Evolutionary conservation across 768 basidiomycete species (phyloP).

Genomic region (Boletus rufocinnamomeus): DNA sequence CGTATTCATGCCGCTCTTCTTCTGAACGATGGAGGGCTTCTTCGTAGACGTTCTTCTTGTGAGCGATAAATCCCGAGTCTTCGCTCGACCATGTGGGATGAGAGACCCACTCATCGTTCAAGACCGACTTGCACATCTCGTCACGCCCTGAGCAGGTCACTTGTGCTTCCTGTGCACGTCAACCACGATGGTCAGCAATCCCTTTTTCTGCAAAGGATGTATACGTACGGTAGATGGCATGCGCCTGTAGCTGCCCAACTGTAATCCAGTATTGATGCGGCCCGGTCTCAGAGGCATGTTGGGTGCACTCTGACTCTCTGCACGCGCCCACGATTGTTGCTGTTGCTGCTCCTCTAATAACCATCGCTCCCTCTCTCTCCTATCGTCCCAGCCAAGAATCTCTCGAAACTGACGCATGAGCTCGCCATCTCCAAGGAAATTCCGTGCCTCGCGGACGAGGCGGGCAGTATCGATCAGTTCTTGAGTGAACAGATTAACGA

Average conservation of each 20-base stretch:
- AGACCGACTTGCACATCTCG: constrained; percentile 92
- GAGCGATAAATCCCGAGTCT: constrained; percentile 86
- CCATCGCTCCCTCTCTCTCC: constrained; percentile 58
- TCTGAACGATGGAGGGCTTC: constrained; percentile 95
- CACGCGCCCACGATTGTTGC: constrained; percentile 52
- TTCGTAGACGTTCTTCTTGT: constrained; percentile 95
- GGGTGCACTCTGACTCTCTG: constrained; percentile 42
- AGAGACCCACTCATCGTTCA: constrained; percentile 99
- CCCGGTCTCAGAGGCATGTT: constrained; percentile 47
- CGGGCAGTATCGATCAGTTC: constrained; percentile 87
- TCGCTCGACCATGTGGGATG: constrained; percentile 96
- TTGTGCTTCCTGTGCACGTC: constrained; percentile 66
- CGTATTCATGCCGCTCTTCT: constrained; percentile 98
- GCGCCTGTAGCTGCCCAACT: constrained; percentile 88
- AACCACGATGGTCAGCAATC: constrained; percentile 2
- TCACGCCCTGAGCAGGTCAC: constrained; percentile 94
- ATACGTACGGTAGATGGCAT: constrained; percentile 76
- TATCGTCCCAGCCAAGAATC: constrained; percentile 87
- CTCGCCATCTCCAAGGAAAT: constrained; percentile 78
- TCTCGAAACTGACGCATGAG: constrained; percentile 80
- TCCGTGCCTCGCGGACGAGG: constrained; percentile 76
- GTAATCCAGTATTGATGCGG: constrained; percentile 65
- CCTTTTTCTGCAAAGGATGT: not conserved
- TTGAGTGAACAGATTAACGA: constrained; percentile 93
- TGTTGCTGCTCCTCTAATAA: constrained; percentile 47